Base-by-base conservation (phyloP, 345 rosid genomes). In the Gossypium sturtianum region DNA sequence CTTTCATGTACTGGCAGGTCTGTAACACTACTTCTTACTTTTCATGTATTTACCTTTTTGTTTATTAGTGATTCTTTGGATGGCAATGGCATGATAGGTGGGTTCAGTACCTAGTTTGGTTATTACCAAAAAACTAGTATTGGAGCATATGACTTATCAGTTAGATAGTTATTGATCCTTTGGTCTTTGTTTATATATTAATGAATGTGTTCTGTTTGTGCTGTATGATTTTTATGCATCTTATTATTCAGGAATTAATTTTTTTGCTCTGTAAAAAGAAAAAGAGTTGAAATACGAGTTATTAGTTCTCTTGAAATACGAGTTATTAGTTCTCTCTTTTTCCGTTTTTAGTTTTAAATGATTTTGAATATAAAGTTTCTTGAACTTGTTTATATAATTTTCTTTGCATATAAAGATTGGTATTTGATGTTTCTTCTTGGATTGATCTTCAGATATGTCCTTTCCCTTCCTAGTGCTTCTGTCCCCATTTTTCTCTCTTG, bases 1-100 rank as follows among this genome's bases (percentile, higher is more conserved):
- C 97, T 17, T 93, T 95, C 82, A 93, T 95, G 94, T 93, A 89
- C 74, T 95, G 99, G 99, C 99, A 95, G 99, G 99, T 95, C 67
- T 13, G 82, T 38, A 66, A 51, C 38, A 4, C 44, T 49, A 7
- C 20, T 44, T 3, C 45, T 44, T 41, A 34, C 41, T 34, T 34
- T 34, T 34, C 41, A 34, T 34, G 41, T 34, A 34, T 34, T 34
- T 34, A 4, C 41, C 7, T 34, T 34, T 34, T 34, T 34, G 41
- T 34, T 34, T 34, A 34, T 34, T 34, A 34, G 7, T 34, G 41
- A 5, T 5, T 34, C 41, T 34, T 34, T 34, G 41, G 41, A 34
- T 34, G 41, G 41, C 41, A 34, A 34, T 34, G 7, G 7, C 41
- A 34, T 34, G 41, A 34, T 34, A 34, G 41, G 41, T 34, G 41